Conservation (phyloP, 2,329 filamentous ascomycete species). For the Clarireedia homoeocarpa region DNA sequence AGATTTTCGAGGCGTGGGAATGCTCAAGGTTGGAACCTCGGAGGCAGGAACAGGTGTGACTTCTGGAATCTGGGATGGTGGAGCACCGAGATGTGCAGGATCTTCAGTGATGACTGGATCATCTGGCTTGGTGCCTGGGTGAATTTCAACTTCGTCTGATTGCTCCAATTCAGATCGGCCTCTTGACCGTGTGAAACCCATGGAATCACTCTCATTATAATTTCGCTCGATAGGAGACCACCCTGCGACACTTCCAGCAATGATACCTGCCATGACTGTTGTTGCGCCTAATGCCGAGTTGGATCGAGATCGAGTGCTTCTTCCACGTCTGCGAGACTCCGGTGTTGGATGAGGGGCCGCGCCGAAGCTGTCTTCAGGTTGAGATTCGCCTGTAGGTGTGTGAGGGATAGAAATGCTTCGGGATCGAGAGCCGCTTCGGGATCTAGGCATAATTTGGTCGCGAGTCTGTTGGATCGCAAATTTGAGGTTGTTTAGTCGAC, state of each 20-base stretch:
- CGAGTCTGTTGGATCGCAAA: slow-evolving; percentile 71
- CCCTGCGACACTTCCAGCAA: slow-evolving; percentile 67
- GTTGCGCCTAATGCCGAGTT: slow-evolving; percentile 68
- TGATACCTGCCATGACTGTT: slow-evolving; percentile 75
- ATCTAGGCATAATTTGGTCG: slow-evolving; percentile 56
- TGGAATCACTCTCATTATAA: slow-evolving; percentile 22
- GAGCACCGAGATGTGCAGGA: slow-evolving; percentile 23
- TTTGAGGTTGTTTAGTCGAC: slow-evolving; percentile 72
- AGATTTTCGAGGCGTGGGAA: not conserved
- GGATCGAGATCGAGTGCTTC: slow-evolving; percentile 54
- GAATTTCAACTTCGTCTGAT: slow-evolving; percentile 37
- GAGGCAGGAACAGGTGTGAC: slow-evolving; percentile 14
- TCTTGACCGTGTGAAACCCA: slow-evolving; percentile 24
- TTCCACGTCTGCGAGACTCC: slow-evolving; percentile 56
- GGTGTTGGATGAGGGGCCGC: slow-evolving; percentile 40
- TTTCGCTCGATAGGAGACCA: slow-evolving; percentile 68
- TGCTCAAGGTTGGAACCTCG: not conserved
- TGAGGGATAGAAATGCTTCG: slow-evolving; percentile 58
- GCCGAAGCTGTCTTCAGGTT: slow-evolving; percentile 45
- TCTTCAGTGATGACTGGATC: slow-evolving; percentile 39
- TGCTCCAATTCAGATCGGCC: slow-evolving; percentile 33
- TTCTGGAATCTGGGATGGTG: slow-evolving; percentile 26
- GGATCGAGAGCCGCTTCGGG: slow-evolving; percentile 54
- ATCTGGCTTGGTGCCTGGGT: slow-evolving; percentile 40
- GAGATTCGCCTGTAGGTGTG: slow-evolving; percentile 46